Base-by-base conservation (phyloP, 2,329 filamentous ascomycete genomes). In the Aureobasidium sp. region DNA sequence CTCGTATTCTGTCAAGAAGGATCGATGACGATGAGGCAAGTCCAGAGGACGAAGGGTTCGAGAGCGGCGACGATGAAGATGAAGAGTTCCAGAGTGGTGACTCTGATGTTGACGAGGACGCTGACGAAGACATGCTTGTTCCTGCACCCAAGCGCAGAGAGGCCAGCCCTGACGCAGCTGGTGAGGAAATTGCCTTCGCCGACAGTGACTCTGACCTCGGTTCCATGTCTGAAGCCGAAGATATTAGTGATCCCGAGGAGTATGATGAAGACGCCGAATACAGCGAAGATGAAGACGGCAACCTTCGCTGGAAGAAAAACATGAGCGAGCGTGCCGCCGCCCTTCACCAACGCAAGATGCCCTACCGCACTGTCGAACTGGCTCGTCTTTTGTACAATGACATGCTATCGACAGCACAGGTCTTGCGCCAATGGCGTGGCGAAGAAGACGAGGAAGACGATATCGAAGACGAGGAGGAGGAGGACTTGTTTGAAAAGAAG, bases 171-270 rank as follows among this genome's bases (percentile, higher is more conserved):
- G 66, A 73, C 27, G 79, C 78, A 11, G 83, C 85, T 29, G 89
- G 85, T 29, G 89, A 86, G 34, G 90, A 96, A 60, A 69, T 97
- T 62, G 90, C 86, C 1, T 99, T 97, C 77, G 94, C 94, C 15
- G 94, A 99, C 70, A 96, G 91, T 70, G 95, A 99, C 73, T 99
- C 94, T 0, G 95, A 99, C 72, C 81, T 99, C 5, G 94, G 94
- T 7, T 96, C 93, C 3, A 75, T 97, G 65, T 96, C 90, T 9
- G 79, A 79, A 61, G 78, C 68, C 11, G 71, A 72, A 15, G 78
- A 78, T 25, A 76, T 77, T 3, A 76, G 77, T 5, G 74, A 75
- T 0, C 59, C 59, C 6, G 78, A 76, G 25, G 64, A 63, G 11
- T 61, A 58, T 29, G 65, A 66, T 36, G 69, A 69, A 13, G 65